Evolutionary conservation across 805 yeast genomes (phyloP).

Genomic region (Brettanomyces sp.): DNA sequence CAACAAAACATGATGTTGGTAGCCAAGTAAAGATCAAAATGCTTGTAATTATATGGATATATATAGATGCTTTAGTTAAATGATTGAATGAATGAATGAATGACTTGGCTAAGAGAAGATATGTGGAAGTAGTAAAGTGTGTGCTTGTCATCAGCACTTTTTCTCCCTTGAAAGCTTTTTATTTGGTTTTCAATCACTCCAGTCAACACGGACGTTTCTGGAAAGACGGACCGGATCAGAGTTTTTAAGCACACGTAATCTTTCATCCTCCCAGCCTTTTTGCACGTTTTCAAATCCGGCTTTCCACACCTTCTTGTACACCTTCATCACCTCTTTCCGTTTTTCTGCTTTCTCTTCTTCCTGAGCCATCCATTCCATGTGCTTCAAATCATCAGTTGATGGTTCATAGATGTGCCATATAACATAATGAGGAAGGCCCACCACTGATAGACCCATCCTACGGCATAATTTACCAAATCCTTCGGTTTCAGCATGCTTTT

Average conservation of each 20-base stretch:
- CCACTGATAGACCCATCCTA: conserved; percentile 77
- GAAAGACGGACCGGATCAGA: conserved; percentile 47
- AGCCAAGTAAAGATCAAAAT: too few relatives aligned
- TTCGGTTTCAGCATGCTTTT: conserved; percentile 96
- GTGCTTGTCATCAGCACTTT: too few relatives aligned
- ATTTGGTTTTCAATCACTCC: conserved; percentile 27
- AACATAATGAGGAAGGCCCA: conserved; percentile 89
- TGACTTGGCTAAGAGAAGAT: too few relatives aligned
- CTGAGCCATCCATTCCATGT: conserved; percentile 82
- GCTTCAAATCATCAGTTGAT: conserved; percentile 75
- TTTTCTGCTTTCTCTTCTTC: conserved; percentile 61
- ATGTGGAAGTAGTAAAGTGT: too few relatives aligned
- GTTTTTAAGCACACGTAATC: conserved; percentile 62
- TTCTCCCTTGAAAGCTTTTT: too few relatives aligned
- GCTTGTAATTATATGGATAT: too few relatives aligned
- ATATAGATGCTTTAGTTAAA: too few relatives aligned
- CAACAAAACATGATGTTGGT: too few relatives aligned
- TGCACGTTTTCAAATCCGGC: conserved; percentile 71
- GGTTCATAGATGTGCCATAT: conserved; percentile 98
- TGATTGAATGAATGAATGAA: too few relatives aligned
- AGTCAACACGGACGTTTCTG: conserved; percentile 49
- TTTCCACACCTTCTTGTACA: conserved; percentile 65
- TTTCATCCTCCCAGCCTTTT: conserved; percentile 65
- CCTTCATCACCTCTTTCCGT: conserved; percentile 52
- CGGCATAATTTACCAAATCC: conserved; percentile 89